Base-by-base conservation (phyloP, 208 protist species). In the Leishmania gerbilli region DNA sequence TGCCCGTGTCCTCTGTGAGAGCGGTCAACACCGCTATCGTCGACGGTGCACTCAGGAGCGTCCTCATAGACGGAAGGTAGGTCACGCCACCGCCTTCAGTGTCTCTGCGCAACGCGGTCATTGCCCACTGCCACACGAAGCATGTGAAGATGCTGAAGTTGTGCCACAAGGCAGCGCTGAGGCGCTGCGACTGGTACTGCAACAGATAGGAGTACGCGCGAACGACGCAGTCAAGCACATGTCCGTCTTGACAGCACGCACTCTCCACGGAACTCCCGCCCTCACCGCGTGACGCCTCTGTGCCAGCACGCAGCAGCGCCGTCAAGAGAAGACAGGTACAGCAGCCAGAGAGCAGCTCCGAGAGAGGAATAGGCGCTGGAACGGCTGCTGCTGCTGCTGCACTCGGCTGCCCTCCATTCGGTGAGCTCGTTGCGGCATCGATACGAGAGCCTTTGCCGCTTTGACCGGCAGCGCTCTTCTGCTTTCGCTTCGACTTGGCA, bases 111-210 rank as follows among this genome's bases (percentile, higher is more conserved):
- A 34, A 55, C 31, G 34, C 71, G 15, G 31, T 11, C n/a, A 45
- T 42, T 40, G 71, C 71, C 31, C 51, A 68, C 37, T 51, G 56
- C 82, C 82, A 82, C 53, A 77, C 3, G 5, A 9, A 42, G 47
- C 55, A 76, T 5, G 74, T 77, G 8, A 82, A 42, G 13, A 27
- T 13, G 15, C 45, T 34, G 27, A 77, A 81, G 49, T 71, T 76
- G 24, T 60, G 40, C 82, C 82, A 86, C 31, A 82, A 31, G 24
- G 42, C 64, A 5, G 74, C 31, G 31, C 65, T 86, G 65, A 86
- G 82, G 13, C 67, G 82, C 72, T 82, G 82, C 21, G 72, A 75
- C 67, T 86, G 82, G 51, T 86, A 37, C 56, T 82, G 82, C 64
- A 82, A 64, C 0, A 86, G 67, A 64, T 79, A 82, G 0, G 53